Evolutionary conservation across 2,329 filamentous ascomycete genomes (phyloP), one percentile per base, ranked within the genome.

Genomic region (Pezicula radicicola): DNA sequence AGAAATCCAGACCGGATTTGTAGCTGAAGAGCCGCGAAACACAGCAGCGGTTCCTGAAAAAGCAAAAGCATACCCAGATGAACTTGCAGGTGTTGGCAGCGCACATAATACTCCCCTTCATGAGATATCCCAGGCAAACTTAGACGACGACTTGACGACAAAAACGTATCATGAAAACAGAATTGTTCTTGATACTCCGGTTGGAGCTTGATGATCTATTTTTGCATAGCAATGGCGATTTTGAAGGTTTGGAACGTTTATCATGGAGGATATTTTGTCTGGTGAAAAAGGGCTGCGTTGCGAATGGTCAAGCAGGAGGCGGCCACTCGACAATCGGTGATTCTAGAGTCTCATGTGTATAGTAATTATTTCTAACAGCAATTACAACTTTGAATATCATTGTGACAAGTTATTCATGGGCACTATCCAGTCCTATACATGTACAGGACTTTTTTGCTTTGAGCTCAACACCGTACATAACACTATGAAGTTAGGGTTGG

Each of bases 81-180:
- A 56, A 47, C 52, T 64, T 19, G 55, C 62, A 44, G 60, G 60
- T 44, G 55, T 64, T 48, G 62, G 62, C 28, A 54, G 51, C 41
- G 55, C 47, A 43, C 45, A 60, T 50, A 49, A 21, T 10, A 42
- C 42, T 35, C 46, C 51, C 18, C 51, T 51, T 52, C 49, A 51
- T 30, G 51, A 55, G 12, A 54, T 55, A 49, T 58, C 51, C 47
- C 47, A 49, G 18, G 52, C 48, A 47, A 57, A 41, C 53, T 46
- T 62, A 52, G 58, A 63, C 36, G 53, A 57, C 55, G 60, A 60
- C 50, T 63, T 65, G 42, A 65, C 57, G 59, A 64, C 60, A 55
- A 54, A 53, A 28, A 61, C 49, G 49, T 37, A 40, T 15, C 49
- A 53, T 52, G 41, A 55, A 36, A 50, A 56, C 48, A 50, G 44